phyloP scores from a whole-genome alignment of 345 rosid genomes.

The Brassica incana region DNA sequence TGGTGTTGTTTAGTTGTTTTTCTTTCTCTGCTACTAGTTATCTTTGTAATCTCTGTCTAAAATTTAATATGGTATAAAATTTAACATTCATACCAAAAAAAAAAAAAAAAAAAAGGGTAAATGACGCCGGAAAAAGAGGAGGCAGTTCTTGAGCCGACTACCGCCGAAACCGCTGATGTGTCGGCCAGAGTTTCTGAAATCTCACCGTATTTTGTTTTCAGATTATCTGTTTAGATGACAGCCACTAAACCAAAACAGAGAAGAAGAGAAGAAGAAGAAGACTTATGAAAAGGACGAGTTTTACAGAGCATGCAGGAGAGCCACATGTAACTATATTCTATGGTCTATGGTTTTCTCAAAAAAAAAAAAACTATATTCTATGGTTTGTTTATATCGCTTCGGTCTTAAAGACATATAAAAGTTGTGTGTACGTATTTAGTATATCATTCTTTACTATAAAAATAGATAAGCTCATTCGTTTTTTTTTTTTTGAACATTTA shows the following conservation, averaged over 20 bases:
- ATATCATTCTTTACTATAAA: background rate
- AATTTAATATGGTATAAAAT: no score
- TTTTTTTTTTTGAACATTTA: background rate
- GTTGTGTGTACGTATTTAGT: constrained; percentile 15
- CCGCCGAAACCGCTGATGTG: constrained; percentile 39
- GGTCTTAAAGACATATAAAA: constrained; percentile 10
- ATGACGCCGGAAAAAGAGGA: constrained; percentile 46
- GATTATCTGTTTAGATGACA: background rate
- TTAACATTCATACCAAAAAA: no score
- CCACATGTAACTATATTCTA: constrained; percentile 23
- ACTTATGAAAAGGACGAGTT: constrained; percentile 11
- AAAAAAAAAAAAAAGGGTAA: no score
- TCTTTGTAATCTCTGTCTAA: no score
- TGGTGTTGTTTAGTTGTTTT: no score
- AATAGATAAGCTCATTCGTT: background rate
- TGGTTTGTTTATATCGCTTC: background rate
- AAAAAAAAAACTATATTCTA: no score
- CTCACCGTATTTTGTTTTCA: constrained; percentile 24
- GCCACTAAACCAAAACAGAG: background rate
- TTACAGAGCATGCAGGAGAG: constrained; percentile 31
- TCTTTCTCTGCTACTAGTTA: no score
- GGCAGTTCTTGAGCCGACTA: constrained; percentile 46
- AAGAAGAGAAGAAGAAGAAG: background rate
- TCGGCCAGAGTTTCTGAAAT: constrained; percentile 82
- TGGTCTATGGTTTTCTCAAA: no score